Evolutionary conservation across 306 rosid genomes (phyloP).

Genomic region (Datisca glomerata): DNA sequence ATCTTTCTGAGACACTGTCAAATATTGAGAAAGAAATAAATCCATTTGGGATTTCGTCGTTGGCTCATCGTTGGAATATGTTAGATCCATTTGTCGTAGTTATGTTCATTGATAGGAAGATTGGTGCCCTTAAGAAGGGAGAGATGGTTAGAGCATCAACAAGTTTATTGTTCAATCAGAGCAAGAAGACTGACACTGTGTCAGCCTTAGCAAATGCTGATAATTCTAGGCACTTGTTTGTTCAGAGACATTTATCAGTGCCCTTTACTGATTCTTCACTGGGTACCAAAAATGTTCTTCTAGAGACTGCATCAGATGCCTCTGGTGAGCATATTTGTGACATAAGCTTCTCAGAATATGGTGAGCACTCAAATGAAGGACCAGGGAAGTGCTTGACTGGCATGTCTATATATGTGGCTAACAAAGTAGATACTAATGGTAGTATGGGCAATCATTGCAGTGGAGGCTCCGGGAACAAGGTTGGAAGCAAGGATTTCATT

Average conservation of each 20-base stretch:
- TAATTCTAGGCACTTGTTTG: slow-evolving; percentile 8
- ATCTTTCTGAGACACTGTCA: slow-evolving; percentile 48
- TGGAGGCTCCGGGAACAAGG: slow-evolving; percentile 18
- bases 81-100: slow-evolving; percentile 81
- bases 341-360: slow-evolving; percentile 12
- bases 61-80: slow-evolving; percentile 68
- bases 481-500: slow-evolving; percentile 16
- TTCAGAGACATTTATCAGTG: slow-evolving; percentile 21
- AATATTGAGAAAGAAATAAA: slow-evolving; percentile 39
- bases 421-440: slow-evolving; percentile 9
- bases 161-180: slow-evolving; percentile 23
- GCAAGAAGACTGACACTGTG: slow-evolving; percentile 14
- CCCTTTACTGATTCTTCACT: slow-evolving; percentile 18
- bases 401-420: slow-evolving; percentile 8
- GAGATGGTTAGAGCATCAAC: slow-evolving; percentile 49
- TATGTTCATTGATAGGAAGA: slow-evolving; percentile 54
- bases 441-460: slow-evolving; percentile 18
- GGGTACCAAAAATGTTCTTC: slow-evolving; percentile 16
- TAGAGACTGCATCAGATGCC: slow-evolving; percentile 8
- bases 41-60: slow-evolving; percentile 26
- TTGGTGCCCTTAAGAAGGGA: slow-evolving; percentile 78
- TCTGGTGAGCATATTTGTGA: slow-evolving; percentile 21
- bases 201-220: slow-evolving; percentile 16
- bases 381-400: slow-evolving; percentile 9
- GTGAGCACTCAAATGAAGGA: slow-evolving; percentile 12